Base-by-base conservation (phyloP, 108 stramenopile species). In the Mayamaea pseudoterrestris region DNA sequence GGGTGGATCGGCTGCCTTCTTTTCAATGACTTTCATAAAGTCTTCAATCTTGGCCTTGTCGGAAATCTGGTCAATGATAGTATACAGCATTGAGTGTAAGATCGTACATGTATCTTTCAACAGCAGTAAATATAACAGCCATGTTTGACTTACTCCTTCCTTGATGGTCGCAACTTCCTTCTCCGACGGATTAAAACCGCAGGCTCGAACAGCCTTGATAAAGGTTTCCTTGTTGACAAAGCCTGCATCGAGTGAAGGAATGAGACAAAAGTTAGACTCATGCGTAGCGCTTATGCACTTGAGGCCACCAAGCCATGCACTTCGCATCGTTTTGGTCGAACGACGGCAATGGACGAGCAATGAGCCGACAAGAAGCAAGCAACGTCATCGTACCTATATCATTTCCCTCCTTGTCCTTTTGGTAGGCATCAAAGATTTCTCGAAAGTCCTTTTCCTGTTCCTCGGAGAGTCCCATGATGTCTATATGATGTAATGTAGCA, bases 361-460 rank as follows among this genome's bases (percentile, higher is more conserved):
- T n/a, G n/a, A n/a, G n/a, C n/a, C n/a, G n/a, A n/a, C n/a, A n/a
- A n/a, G n/a, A n/a, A n/a, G n/a, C n/a, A n/a, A n/a, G n/a, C n/a
- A n/a, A 34, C 9, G 32, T 34, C 9, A 12, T 11, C 8, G 3
- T 39, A 39, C 37, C 37, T 39, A 14, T 39, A 39, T 39, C 37
- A 39, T 39, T 39, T 39, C 37, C 37, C 5, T 39, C 37, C 37
- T 39, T 39, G 8, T 39, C 37, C 8, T 39, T 14, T 20, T 14
- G 20, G 20, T 18, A 39, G 37, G 37, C 37, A 14, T 39, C 37
- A 39, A 18, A 39, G 3, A 39, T 14, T 20, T 39, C 37, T 20
- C 20, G 37, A 20, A 18, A 39, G 5, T 39, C 37, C 8, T 39
- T 39, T 14, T 18, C 20, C 37, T 39, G 18, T 14, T 39, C 37